Evolutionary conservation across 140 eudicot genomes (phyloP).

Genomic region (Anethum foeniculum): DNA sequence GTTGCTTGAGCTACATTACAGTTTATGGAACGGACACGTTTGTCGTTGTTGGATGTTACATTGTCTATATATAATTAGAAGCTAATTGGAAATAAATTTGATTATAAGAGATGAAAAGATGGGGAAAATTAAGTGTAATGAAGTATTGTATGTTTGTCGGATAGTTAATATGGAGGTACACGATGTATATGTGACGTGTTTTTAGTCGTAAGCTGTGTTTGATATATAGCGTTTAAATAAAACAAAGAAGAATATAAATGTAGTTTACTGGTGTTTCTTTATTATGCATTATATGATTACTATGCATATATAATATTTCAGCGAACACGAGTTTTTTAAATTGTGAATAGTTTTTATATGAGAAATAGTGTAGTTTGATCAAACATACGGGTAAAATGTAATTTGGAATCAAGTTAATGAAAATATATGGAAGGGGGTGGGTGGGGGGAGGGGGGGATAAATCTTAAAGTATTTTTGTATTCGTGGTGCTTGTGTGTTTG

Average conservation of each 20-base stretch:
- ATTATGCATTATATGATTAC: not conserved
- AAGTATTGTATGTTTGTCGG: not conserved
- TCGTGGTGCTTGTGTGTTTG: not conserved
- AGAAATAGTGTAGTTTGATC: not conserved
- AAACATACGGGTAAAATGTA: not conserved
- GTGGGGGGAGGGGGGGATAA: not conserved
- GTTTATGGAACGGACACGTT: not conserved
- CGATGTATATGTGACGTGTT: not conserved
- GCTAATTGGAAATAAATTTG: not conserved
- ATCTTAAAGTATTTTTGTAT: not conserved
- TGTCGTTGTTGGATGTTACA: not conserved
- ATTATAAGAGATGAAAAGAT: not conserved
- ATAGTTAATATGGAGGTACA: not conserved
- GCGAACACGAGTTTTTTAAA: not conserved
- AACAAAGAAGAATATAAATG: not conserved
- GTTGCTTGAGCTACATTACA: not conserved
- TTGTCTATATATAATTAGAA: not conserved
- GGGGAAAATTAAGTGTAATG: not conserved
- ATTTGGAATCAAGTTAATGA: not conserved
- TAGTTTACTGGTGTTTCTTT: not conserved
- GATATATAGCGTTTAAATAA: not conserved
- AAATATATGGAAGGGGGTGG: not conserved
- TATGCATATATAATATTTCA: not conserved
- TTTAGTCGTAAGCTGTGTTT: not conserved
- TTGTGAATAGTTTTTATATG: not conserved